A percentile compares a stretch with the other conserved stretches of the same genome.
phyloP scores from a whole-genome alignment of 2,329 filamentous ascomycete genomes.

The Diplodia seriata region DNA sequence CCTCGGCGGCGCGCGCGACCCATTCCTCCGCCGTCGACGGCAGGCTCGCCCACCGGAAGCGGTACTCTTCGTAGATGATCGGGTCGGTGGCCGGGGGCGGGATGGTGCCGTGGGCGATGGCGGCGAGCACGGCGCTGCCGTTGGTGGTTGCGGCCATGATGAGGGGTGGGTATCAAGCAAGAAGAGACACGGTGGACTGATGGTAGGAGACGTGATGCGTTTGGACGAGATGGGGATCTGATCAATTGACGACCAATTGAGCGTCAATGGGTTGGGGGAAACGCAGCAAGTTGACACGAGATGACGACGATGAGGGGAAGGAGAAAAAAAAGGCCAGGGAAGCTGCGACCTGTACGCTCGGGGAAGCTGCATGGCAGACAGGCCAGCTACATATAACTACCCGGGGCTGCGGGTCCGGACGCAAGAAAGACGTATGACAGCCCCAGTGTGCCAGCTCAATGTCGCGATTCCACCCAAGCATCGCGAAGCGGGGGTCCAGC shows the following conservation, averaged over 20 bases:
- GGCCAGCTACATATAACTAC: constrained; percentile 13
- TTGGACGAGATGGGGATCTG: neutral
- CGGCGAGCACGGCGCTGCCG: neutral
- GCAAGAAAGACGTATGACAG: neutral
- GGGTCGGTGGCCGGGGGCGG: constrained; percentile 44
- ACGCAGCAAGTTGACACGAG: neutral
- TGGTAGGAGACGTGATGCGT: neutral
- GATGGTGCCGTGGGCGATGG: neutral
- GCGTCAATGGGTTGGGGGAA: neutral
- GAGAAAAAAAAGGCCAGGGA: neutral
- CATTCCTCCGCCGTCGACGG: constrained; percentile 54
- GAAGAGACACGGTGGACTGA: neutral
- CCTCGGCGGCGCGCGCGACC: constrained; percentile 57
- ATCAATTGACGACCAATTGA: constrained; percentile 10
- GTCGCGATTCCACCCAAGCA: constrained; percentile 27
- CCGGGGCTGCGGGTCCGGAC: constrained; percentile 1
- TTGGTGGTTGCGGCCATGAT: constrained; percentile 11
- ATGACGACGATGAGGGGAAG: neutral
- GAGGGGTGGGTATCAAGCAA: neutral
- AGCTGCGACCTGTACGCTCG: no score
- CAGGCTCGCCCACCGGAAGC: constrained; percentile 46
- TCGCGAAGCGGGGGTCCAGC: constrained; percentile 8
- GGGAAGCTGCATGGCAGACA: neutral
- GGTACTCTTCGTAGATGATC: constrained; percentile 50
- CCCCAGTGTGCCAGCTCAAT: constrained; percentile 2